A percentile compares a stretch with the other conserved stretches of the same genome.
Evolutionary conservation across 192 early-diverging fungal species (phyloP).

Genomic region (Backusella tuberculispora): DNA sequence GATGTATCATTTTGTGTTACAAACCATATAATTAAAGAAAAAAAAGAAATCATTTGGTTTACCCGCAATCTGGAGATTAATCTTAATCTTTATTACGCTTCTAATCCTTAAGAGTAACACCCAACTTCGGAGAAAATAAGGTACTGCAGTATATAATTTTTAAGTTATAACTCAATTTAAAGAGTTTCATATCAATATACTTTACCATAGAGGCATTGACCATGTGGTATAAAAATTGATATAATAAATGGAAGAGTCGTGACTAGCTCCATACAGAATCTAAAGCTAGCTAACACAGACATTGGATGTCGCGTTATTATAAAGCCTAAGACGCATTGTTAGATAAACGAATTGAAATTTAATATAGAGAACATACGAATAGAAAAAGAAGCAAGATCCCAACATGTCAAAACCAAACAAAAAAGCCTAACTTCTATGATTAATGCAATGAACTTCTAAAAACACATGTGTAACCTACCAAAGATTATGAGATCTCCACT

Average conservation of each 20-base stretch:
- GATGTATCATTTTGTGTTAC: not conserved
- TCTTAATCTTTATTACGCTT: conserved; percentile 55
- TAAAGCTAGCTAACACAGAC: conserved; percentile 46
- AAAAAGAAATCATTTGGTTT: not conserved
- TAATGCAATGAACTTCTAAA: not conserved
- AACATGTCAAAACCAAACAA: conserved; percentile 26
- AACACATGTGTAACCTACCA: conserved; percentile 36
- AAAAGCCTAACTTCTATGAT: conserved; percentile 24
- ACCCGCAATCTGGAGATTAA: conserved; percentile 51
- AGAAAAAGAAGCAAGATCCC: conserved; percentile 32
- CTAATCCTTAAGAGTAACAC: conserved; percentile 54
- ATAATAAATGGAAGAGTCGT: conserved; percentile 60
- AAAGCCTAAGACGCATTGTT: conserved; percentile 22
- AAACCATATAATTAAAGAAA: not conserved
- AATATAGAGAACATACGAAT: conserved; percentile 27
- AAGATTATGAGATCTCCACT: conserved; percentile 42
- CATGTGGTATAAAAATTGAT: conserved; percentile 42
- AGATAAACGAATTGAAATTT: not conserved
- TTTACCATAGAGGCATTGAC: conserved; percentile 48
- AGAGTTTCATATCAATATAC: conserved; percentile 33
- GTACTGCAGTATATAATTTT: conserved; percentile 35
- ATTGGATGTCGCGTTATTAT: conserved; percentile 20
- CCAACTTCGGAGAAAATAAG: conserved; percentile 63
- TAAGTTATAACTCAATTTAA: conserved; percentile 42
- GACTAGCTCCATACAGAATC: conserved; percentile 47